These are phyloP conservation scores for Talaromyces wortmannii DNA, from an alignment of 495 filamentous ascomycete genomes.

Conservation along the genomic window DNA sequence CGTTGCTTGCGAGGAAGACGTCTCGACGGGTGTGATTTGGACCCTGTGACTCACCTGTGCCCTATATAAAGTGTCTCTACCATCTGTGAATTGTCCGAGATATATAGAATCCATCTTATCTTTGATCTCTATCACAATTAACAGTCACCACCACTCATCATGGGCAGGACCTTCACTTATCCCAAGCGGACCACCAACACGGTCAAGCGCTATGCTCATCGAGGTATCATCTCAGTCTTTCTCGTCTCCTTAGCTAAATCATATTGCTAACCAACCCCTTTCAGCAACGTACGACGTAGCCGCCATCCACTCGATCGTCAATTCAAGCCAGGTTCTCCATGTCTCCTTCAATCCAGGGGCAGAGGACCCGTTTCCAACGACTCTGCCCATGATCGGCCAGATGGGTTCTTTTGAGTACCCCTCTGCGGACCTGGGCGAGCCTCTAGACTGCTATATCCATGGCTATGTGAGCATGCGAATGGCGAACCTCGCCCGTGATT, in stretches of 20 bases:
- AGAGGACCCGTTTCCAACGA: constrained; percentile 63
- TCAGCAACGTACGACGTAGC: constrained; percentile 67
- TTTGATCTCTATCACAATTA: not conserved
- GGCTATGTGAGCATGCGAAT: constrained; percentile 79
- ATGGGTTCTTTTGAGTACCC: constrained; percentile 67
- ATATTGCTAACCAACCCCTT: not conserved
- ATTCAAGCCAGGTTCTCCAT: constrained; percentile 68
- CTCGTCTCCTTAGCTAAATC: not conserved
- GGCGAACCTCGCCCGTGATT: constrained; percentile 58
- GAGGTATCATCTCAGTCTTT: constrained; percentile 41
- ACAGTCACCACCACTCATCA: constrained; percentile 8
- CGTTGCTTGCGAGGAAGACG: no score
- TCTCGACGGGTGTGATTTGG: no score
- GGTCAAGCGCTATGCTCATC: constrained; percentile 61
- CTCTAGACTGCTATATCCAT: constrained; percentile 78
- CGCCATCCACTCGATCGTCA: constrained; percentile 76
- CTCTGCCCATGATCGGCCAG: constrained; percentile 83
- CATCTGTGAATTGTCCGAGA: no score
- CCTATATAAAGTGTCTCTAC: no score
- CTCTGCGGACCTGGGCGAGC: constrained; percentile 54
- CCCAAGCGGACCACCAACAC: constrained; percentile 62
- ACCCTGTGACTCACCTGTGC: no score
- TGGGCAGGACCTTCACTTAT: constrained; percentile 55
- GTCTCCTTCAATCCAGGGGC: constrained; percentile 67
- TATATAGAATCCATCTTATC: not conserved